Evolutionary conservation across 768 basidiomycete species (phyloP).

Genomic region (Boletus rubescentipes): DNA sequence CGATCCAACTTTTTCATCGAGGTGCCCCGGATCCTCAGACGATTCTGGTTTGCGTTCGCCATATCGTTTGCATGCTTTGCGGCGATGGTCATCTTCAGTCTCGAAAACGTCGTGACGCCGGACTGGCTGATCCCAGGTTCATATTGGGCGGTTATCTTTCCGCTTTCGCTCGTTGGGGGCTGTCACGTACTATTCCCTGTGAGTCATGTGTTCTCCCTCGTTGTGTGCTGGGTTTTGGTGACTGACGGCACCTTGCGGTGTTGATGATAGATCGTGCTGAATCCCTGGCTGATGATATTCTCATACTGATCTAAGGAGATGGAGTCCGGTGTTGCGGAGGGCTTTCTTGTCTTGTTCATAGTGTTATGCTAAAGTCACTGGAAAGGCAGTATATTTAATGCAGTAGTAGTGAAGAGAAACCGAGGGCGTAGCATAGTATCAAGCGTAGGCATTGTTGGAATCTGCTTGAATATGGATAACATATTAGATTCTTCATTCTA

Average conservation of each 20-base stretch:
- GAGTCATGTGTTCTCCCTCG: conserved; percentile 27
- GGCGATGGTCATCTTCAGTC: conserved; percentile 56
- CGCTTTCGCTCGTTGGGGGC: conserved; percentile 64
- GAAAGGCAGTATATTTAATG: not conserved
- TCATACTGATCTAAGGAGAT: conserved; percentile 39
- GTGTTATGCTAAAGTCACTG: not conserved
- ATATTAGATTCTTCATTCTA: not conserved
- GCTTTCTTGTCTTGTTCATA: not conserved
- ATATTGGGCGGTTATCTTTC: conserved; percentile 76
- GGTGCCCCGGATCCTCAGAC: conserved; percentile 77
- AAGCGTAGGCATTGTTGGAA: too few relatives aligned
- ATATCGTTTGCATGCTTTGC: conserved; percentile 51
- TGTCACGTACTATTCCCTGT: conserved; percentile 78
- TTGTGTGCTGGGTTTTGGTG: not conserved
- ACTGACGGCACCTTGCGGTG: not conserved
- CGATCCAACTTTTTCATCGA: conserved; percentile 90
- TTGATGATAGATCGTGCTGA: conserved; percentile 63
- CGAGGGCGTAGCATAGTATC: too few relatives aligned
- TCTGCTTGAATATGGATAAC: not conserved
- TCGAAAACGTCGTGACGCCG: conserved; percentile 47
- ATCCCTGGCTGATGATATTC: conserved; percentile 89
- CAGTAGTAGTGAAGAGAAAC: not conserved
- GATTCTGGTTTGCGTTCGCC: conserved; percentile 68
- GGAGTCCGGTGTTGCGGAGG: too few relatives aligned
- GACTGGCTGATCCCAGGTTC: conserved; percentile 62